Base-by-base conservation (phyloP, 140 eudicot genomes). In the Cichorium intybus region DNA sequence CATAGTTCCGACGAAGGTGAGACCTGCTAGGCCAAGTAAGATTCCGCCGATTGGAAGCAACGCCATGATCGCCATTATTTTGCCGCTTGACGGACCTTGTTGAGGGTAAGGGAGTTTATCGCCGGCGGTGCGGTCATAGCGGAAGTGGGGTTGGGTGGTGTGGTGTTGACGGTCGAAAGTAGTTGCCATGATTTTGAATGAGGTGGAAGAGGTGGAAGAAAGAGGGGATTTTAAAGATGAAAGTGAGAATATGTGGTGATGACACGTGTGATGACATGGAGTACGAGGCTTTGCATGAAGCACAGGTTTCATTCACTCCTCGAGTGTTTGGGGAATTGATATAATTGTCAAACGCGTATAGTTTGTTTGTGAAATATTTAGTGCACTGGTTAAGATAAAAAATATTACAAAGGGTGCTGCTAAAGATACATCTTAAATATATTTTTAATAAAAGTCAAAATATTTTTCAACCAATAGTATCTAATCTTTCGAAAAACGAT, bases 21-120 rank as follows among this genome's bases (percentile, higher is more conserved):
- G 22, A 0, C 96, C 98, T 22, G 96, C 91, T 4, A 92, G 76
- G 31, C 79, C 75, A 0, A 92, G 84, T 0, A 88, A 56, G 75
- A 60, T 62, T 0, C 78, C 83, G 23, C 75, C 78, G 10, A 75
- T 56, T 0, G 89, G 89, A 27, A 83, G 82, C 57, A 83, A 72
- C 11, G 80, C 69, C 45, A 83, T 15, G 54, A 79, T 67, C 26
- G 85, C 82, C 21, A 83, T 21, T 43, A 79, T 53, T 12, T 83
- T 78, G 62, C 75, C 10, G 12, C 69, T 50, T 3, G 88, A 79
- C 0, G 85, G 82, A 11, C 79, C 69, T 26, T 20, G 56, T 21
- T 64, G 64, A 17, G 33, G 45, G 72, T 64, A 10, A 2, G 68
- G 48, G 18, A 50, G 27, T n/a, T 41, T 41, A 9, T 58, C 59